phyloP scores from a whole-genome alignment of 2,329 filamentous ascomycete species.

The Colletotrichum spinosum region DNA sequence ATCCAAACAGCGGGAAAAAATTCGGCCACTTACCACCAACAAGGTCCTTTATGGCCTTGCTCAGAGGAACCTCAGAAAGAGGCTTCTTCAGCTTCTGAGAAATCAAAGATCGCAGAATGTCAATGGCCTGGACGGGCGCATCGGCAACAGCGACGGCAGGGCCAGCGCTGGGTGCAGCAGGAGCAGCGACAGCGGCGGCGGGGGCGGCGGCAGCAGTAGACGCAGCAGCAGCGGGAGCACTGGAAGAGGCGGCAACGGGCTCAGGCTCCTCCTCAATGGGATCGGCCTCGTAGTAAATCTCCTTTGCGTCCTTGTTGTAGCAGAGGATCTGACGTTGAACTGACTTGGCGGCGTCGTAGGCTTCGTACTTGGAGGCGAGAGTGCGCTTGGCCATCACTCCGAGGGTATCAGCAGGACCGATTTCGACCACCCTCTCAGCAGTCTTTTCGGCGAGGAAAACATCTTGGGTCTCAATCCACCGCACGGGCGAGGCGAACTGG shows the following conservation, averaged over 20 bases:
- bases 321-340: conserved; percentile 97
- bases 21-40: conserved; percentile 81
- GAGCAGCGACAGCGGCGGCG: conserved; percentile 66
- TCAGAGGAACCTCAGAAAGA: conserved; percentile 86
- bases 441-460: conserved; percentile 96
- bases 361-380: conserved; percentile 96
- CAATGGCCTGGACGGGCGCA: conserved; percentile 86
- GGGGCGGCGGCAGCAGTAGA: conserved; percentile 64
- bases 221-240: conserved; percentile 61
- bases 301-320: conserved; percentile 99
- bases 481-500: conserved; percentile 97
- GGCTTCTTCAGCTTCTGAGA: conserved; percentile 99
- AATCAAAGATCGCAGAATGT: conserved; percentile 89
- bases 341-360: conserved; percentile 96
- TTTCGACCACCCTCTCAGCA: conserved; percentile 96
- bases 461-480: conserved; percentile 99
- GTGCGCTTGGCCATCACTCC: conserved; percentile 98
- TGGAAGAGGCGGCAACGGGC: conserved; percentile 61
- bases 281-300: conserved; percentile 99
- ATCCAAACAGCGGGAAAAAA: background rate
- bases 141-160: conserved; percentile 90
- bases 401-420: conserved; percentile 95
- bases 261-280: conserved; percentile 91
- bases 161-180: conserved; percentile 78
- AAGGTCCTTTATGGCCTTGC: conserved; percentile 98